Conservation (phyloP, 2,329 filamentous ascomycete species). For the Orbilia oligospora region DNA sequence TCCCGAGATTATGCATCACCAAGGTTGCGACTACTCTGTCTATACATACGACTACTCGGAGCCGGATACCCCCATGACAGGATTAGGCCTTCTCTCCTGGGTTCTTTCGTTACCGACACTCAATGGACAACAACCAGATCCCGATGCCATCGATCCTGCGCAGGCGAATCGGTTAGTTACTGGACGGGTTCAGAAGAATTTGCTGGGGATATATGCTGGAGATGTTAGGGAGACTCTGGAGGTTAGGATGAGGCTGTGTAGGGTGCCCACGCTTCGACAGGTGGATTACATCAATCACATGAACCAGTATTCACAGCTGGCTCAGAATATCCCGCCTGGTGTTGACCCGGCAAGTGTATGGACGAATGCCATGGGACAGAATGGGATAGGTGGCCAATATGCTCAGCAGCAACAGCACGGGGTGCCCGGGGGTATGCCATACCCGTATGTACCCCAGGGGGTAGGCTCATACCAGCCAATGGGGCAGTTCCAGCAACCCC, state of each 20-base stretch:
- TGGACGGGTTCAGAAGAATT: slow-evolving; percentile 88
- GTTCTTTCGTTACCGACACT: slow-evolving; percentile 73
- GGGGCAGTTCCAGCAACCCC: slow-evolving; percentile 33
- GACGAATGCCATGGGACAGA: slow-evolving; percentile 55
- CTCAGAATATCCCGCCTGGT: slow-evolving; percentile 51
- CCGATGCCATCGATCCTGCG: slow-evolving; percentile 62
- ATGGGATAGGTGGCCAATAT: slow-evolving; percentile 41
- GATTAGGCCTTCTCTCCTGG: slow-evolving; percentile 94
- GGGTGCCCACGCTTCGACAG: slow-evolving; percentile 75
- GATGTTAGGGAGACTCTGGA: slow-evolving; percentile 86
- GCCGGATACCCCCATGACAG: slow-evolving; percentile 90
- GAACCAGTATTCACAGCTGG: slow-evolving; percentile 52
- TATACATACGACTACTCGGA: slow-evolving; percentile 98
- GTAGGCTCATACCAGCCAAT: slow-evolving; percentile 30
- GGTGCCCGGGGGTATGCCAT: slow-evolving; percentile 31
- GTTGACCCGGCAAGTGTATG: slow-evolving; percentile 52
- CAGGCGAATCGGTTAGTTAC: slow-evolving; percentile 76
- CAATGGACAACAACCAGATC: slow-evolving; percentile 70
- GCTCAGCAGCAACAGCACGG: slow-evolving; percentile 37
- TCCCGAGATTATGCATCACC: slow-evolving; percentile 85
- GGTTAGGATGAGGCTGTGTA: slow-evolving; percentile 88
- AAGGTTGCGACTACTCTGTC: slow-evolving; percentile 87
- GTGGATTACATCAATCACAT: slow-evolving; percentile 64
- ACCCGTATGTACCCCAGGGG: slow-evolving; percentile 48
- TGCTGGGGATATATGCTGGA: slow-evolving; percentile 86